Percentiles rank a stretch among this genome's conserved stretches.
Evolutionary conservation across 2,329 filamentous ascomycete species (phyloP).

Genomic region (Ceratocystis alfenasii): DNA sequence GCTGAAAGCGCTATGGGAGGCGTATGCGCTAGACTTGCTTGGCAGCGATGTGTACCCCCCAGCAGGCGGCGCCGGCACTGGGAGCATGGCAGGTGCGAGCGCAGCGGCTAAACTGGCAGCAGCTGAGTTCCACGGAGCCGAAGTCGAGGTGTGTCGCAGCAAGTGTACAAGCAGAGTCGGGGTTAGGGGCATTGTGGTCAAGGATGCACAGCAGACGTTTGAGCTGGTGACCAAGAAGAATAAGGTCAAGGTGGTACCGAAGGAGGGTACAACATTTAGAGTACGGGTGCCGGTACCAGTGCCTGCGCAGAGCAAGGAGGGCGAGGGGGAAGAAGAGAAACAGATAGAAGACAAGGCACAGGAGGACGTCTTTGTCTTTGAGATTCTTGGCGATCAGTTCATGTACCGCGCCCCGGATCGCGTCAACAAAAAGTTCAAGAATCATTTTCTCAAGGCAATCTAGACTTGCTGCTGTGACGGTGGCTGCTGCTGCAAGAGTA

Average conservation of each 20-base stretch:
- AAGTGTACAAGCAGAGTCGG: conserved; percentile 72
- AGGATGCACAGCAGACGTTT: conserved; percentile 77
- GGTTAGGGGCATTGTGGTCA: conserved; percentile 71
- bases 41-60: conserved; percentile 36
- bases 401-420: conserved; percentile 70
- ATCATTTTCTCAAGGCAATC: conserved; percentile 63
- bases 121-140: conserved; percentile 83
- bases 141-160: conserved; percentile 71
- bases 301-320: conserved; percentile 10
- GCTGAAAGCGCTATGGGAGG: conserved; percentile 66
- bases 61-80: conserved; percentile 44
- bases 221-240: conserved; percentile 66
- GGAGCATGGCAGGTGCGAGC: conserved; percentile 43
- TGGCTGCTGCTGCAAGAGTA: too few relatives aligned
- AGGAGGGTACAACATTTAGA: conserved; percentile 77
- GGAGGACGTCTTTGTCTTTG: conserved; percentile 51
- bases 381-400: conserved; percentile 80
- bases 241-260: conserved; percentile 67
- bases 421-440: conserved; percentile 84
- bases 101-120: conserved; percentile 66
- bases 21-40: conserved; percentile 73
- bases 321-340: neutral
- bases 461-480: conserved; percentile 34
- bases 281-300: conserved; percentile 50
- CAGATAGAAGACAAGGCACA: neutral